Percentiles rank a stretch among this genome's conserved stretches.
These are phyloP conservation scores for Leccinum rimulosum DNA, from an alignment of 768 basidiomycete species.

Conservation along the genomic window DNA sequence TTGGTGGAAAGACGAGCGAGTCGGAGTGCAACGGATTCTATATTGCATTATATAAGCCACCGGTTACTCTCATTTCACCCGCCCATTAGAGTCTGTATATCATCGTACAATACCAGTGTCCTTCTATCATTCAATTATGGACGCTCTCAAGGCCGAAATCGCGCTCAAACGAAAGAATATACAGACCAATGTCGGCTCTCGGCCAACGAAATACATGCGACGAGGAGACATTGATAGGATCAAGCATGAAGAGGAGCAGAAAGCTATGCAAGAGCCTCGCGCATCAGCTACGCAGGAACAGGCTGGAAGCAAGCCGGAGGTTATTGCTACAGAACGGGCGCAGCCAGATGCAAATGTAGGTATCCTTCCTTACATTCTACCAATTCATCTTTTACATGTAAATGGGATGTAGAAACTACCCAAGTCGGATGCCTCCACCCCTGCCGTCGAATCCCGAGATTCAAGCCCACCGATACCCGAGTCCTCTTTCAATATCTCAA, in stretches of 20 bases:
- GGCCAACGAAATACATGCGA: slow-evolving; percentile 85
- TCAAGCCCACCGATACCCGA: slow-evolving; percentile 39
- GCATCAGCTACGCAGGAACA: slow-evolving; percentile 35
- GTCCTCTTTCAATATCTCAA: slow-evolving; percentile 80
- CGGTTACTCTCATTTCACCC: not conserved
- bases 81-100: too few species aligned
- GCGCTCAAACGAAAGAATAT: slow-evolving; percentile 81
- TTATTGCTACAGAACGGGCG: slow-evolving; percentile 19
- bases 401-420: slow-evolving; percentile 49
- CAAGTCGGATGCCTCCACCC: slow-evolving; percentile 41
- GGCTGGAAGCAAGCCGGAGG: slow-evolving; percentile 15
- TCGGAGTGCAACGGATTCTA: slow-evolving; percentile 32
- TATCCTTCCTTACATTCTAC: slow-evolving; percentile 7
- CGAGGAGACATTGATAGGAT: slow-evolving; percentile 85
- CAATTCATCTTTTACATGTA: slow-evolving; percentile 33
- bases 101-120: not conserved
- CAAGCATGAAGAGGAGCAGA: slow-evolving; percentile 44
- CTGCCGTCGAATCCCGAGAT: slow-evolving; percentile 33
- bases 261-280: slow-evolving; percentile 25
- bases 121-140: too few species aligned
- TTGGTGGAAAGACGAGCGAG: slow-evolving; percentile 39
- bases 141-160: slow-evolving; percentile 82
- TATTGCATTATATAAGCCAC: slow-evolving; percentile 32
- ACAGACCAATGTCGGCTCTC: slow-evolving; percentile 40
- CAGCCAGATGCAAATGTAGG: slow-evolving; percentile 45